Conservation (phyloP, 805 yeast species). For the Yamadazyma insecticola region DNA sequence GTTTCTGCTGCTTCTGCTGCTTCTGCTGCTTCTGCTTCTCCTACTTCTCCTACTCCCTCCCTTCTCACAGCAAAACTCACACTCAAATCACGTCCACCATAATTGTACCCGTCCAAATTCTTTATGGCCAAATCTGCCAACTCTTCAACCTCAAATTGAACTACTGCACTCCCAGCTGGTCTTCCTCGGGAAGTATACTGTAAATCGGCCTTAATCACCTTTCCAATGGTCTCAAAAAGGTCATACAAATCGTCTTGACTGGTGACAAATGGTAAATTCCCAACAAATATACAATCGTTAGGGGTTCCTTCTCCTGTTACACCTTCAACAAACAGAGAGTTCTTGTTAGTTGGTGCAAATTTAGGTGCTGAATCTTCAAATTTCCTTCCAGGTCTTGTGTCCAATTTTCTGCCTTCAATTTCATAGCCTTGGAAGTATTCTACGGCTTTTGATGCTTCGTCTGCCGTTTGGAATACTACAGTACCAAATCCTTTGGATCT, state of each 20-base stretch:
- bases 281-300: conserved; percentile 51
- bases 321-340: conserved; percentile 60
- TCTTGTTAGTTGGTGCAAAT: conserved; percentile 16
- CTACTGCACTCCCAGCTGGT: conserved; percentile 83
- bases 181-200: conserved; percentile 51
- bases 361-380: conserved; percentile 6
- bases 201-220: conserved; percentile 71
- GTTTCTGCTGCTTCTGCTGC: conserved; percentile 1
- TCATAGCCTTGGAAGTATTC: conserved; percentile 63
- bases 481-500: conserved; percentile 85
- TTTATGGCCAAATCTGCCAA: conserved; percentile 71
- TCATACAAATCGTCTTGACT: conserved; percentile 79
- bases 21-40: conserved; percentile 1
- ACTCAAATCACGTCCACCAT: conserved; percentile 73
- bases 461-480: conserved; percentile 61
- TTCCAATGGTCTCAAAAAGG: conserved; percentile 79
- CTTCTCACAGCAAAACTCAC: conserved; percentile 58
- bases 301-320: conserved; percentile 59
- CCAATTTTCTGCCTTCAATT: conserved; percentile 71
- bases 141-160: conserved; percentile 61
- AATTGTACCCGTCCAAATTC: conserved; percentile 72
- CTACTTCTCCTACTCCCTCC: background rate
- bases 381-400: conserved; percentile 66
- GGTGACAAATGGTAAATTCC: conserved; percentile 87
- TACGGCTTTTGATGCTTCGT: conserved; percentile 70